Base-by-base conservation (phyloP, 148 eudicot species). In the Suaeda aralocaspica region DNA sequence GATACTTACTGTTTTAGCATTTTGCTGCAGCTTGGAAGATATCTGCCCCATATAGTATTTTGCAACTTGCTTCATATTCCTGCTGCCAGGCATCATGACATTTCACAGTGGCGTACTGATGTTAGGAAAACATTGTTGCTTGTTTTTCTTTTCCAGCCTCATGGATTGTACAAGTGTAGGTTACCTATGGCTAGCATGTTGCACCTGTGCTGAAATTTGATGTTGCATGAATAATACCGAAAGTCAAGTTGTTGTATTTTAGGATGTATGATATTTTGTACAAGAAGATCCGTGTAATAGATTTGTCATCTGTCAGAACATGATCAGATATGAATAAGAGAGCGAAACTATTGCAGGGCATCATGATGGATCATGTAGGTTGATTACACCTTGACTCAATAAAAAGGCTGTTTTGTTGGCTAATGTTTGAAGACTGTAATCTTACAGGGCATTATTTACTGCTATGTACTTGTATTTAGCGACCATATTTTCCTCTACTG, bases 21-120 rank as follows among this genome's bases (percentile, higher is more conserved):
- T 68, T 9, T 59, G 15, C 51, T 85, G 85, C 91, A 93, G 98
- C 63, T 76, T 93, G 91, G 95, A 93, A 74, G 89, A 79, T 53
- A 83, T 90, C 50, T 82, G 80, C 65, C 96, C 95, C 1, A 85
- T 81, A 31, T 22, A 66, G 36, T 79, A 65, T 79, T 58, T 52
- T 68, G 44, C 64, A 1, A 60, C 48, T 60, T 36, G 72, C 45
- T 67, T 71, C 34, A 29, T 33, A 34, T n/a, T 51, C 41, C 51
- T 25, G 68, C 69, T 72, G 14, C 26, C n/a, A 62, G 50, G 8
- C n/a, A 29, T 26, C 29, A 58, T 26, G 30, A 71, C 58, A 19
- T 31, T 33, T 31, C 24, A 39, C 14, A 36, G 21, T 4, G 39
- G 46, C 29, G 6, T 60, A 33, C 10, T 60, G 64, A 10, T 34